These are phyloP conservation scores for Penicillium sp. DNA, from an alignment of 2,329 filamentous ascomycete genomes.

Conservation along the genomic window DNA sequence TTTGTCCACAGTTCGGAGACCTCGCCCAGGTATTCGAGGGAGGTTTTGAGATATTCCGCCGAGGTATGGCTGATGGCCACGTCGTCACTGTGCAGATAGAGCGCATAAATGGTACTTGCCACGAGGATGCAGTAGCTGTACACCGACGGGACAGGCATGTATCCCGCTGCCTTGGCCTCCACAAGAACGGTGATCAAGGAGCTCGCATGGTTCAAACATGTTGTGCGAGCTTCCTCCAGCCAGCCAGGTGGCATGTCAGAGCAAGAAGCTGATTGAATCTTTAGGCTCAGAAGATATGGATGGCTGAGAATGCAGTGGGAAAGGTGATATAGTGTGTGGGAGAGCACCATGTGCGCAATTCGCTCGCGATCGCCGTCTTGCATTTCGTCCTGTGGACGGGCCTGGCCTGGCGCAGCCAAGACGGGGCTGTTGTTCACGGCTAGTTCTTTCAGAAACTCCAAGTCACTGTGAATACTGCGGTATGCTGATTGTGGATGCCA, in stretches of 20 bases:
- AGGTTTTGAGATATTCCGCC: constrained; percentile 16
- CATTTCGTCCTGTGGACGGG: constrained; percentile 4
- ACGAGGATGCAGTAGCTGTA: constrained; percentile 30
- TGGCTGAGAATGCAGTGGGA: constrained; percentile 27
- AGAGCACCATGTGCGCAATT: constrained; percentile 26
- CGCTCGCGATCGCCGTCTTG: constrained; percentile 17
- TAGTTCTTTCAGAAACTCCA: constrained; percentile 22
- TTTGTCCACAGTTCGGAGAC: constrained; percentile 24
- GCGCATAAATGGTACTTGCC: constrained; percentile 25
- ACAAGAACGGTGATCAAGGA: constrained; percentile 25
- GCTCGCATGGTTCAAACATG: constrained; percentile 18
- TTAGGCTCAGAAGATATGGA: constrained; percentile 25
- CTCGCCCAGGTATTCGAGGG: constrained; percentile 20
- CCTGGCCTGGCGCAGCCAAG: constrained; percentile 8
- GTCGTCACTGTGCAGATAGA: constrained; percentile 19
- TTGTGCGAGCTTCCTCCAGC: constrained; percentile 16
- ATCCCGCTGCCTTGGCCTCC: constrained; percentile 27
- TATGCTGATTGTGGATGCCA: constrained; percentile 22
- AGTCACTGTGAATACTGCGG: constrained; percentile 9
- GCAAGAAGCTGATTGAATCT: constrained; percentile 6
- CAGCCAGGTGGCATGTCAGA: constrained; percentile 12
- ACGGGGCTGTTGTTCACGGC: constrained; percentile 18
- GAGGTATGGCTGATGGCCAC: constrained; percentile 8
- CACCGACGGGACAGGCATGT: constrained; percentile 25
- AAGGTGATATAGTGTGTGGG: constrained; percentile 26